Evolutionary conservation across 1,284 basidiomycete genomes (phyloP).

Genomic region (Rhodotorula sp.): DNA sequence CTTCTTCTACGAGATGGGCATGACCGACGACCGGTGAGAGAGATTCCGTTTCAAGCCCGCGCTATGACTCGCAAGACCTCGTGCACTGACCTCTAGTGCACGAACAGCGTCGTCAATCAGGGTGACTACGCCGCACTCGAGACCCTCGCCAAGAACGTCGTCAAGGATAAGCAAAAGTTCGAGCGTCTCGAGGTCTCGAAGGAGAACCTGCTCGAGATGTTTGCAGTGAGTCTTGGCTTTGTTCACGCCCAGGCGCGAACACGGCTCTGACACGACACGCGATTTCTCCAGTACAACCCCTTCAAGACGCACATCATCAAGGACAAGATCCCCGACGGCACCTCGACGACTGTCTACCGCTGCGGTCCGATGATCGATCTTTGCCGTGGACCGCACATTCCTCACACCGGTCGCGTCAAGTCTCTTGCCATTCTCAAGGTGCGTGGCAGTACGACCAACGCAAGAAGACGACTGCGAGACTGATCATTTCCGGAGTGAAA

Average conservation of each 20-base stretch:
- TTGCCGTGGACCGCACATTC: conserved; percentile 95
- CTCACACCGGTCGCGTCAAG: conserved; percentile 97
- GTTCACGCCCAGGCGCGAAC: too few relatives aligned
- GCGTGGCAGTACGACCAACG: conserved; percentile 12
- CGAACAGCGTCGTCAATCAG: conserved; percentile 68
- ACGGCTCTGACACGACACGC: too few relatives aligned
- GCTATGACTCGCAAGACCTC: too few relatives aligned
- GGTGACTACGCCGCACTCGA: conserved; percentile 87
- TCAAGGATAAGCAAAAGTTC: conserved; percentile 97
- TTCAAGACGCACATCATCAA: conserved; percentile 97
- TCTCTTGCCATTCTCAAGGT: conserved; percentile 92
- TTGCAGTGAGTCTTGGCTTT: conserved; percentile 63
- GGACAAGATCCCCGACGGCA: conserved; percentile 92
- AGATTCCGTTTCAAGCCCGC: too few relatives aligned
- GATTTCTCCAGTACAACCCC: conserved; percentile 80
- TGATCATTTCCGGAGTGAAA: background rate
- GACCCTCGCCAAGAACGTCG: conserved; percentile 77
- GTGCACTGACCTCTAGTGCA: too few relatives aligned
- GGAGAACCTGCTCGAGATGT: conserved; percentile 94
- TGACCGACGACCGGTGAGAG: conserved; percentile 59
- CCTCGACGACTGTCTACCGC: conserved; percentile 95
- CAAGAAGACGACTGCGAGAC: too few relatives aligned
- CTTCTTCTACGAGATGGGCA: conserved; percentile 97
- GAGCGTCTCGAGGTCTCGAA: conserved; percentile 91
- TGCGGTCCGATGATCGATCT: conserved; percentile 99